Evolutionary conservation across 176 grass and related monocot genomes (phyloP).

Genomic region (Canna indica): DNA sequence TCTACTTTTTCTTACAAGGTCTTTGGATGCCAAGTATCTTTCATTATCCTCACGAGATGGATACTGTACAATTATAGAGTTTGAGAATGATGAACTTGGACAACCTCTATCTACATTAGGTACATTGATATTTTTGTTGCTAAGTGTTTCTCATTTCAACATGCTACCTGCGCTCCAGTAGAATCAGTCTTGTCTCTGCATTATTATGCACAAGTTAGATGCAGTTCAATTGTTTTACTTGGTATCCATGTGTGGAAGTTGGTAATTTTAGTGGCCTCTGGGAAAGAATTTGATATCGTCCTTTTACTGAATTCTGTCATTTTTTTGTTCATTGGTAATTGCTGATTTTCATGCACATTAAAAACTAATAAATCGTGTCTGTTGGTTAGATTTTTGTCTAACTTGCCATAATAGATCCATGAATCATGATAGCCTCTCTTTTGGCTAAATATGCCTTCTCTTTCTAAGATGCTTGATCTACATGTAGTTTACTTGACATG

Average conservation of each 20-base stretch:
- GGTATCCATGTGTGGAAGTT: not conserved
- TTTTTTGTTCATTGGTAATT: too few species aligned
- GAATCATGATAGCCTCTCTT: too few species aligned
- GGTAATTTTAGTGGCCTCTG: not conserved
- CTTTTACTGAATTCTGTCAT: too few species aligned
- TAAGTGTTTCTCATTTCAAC: not conserved
- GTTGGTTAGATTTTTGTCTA: too few species aligned
- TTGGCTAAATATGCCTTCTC: too few species aligned
- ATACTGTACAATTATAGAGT: slow-evolving; percentile 93
- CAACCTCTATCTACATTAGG: slow-evolving; percentile 38
- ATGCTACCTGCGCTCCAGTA: not conserved
- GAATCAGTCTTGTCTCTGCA: not conserved
- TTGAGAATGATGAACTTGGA: slow-evolving; percentile 73
- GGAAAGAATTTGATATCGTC: not conserved
- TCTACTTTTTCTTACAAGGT: slow-evolving; percentile 35
- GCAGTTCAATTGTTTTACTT: not conserved
- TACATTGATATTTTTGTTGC: slow-evolving; percentile 25
- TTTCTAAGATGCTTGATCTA: too few species aligned
- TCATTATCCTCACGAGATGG: slow-evolving; percentile 73
- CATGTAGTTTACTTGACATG: too few species aligned
- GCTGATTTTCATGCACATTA: too few species aligned
- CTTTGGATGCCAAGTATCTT: slow-evolving; percentile 76
- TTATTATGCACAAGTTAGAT: not conserved
- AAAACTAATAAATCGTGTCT: too few species aligned
- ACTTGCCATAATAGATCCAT: too few species aligned